Evolutionary conservation across 2,329 filamentous ascomycete genomes (phyloP).

Genomic region (Achaetomium macrosporum): DNA sequence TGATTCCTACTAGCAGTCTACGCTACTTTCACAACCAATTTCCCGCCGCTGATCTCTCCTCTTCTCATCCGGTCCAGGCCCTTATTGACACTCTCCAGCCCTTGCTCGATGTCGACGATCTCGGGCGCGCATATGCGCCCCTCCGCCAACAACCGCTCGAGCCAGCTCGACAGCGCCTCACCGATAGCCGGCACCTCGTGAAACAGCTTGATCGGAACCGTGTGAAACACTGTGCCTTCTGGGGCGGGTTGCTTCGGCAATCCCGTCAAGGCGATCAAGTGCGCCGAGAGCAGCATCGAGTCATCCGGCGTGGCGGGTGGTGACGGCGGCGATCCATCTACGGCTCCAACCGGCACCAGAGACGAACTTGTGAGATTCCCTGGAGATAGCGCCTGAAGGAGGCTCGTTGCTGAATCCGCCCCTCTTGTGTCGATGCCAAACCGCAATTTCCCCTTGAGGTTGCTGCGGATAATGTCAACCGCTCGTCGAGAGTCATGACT

Average conservation of each 20-base stretch:
- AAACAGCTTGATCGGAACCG: slow-evolving; percentile 70
- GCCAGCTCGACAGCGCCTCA: slow-evolving; percentile 57
- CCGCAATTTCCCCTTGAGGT: slow-evolving; percentile 51
- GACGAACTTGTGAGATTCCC: slow-evolving; percentile 15
- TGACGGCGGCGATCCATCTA: slow-evolving; percentile 24
- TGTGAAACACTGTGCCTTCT: slow-evolving; percentile 50
- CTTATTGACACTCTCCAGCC: slow-evolving; percentile 60
- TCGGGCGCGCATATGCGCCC: slow-evolving; percentile 54
- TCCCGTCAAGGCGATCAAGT: slow-evolving; percentile 63
- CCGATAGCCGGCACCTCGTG: slow-evolving; percentile 62
- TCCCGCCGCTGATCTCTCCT: slow-evolving; percentile 61
- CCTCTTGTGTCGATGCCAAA: slow-evolving; percentile 67
- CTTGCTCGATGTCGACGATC: slow-evolving; percentile 58
- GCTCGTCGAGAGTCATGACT: slow-evolving; percentile 61
- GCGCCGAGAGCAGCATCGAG: slow-evolving; percentile 33
- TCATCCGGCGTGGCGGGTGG: slow-evolving; percentile 36
- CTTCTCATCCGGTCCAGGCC: slow-evolving; percentile 60
- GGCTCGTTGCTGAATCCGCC: slow-evolving; percentile 52
- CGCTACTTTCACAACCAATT: slow-evolving; percentile 52
- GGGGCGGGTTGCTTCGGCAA: slow-evolving; percentile 51
- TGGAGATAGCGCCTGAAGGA: slow-evolving; percentile 48
- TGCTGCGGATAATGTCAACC: slow-evolving; percentile 55
- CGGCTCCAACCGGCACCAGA: slow-evolving; percentile 7
- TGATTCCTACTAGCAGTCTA: no score
- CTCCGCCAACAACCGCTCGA: slow-evolving; percentile 57